phyloP scores from a whole-genome alignment of 2,329 filamentous ascomycete species.

The Fusarium acutatum region DNA sequence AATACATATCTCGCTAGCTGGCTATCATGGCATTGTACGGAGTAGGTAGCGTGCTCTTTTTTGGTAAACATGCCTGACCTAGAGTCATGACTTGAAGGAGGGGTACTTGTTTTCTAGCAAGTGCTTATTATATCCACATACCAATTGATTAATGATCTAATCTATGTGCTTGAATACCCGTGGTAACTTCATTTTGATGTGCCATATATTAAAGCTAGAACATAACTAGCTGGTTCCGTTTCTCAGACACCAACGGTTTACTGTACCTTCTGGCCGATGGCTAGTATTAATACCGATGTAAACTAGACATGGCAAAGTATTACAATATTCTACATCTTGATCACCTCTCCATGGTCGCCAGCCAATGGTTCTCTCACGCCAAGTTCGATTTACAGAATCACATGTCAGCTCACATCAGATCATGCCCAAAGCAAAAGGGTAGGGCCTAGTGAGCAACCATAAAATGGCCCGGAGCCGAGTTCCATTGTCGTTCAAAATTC shows the following conservation, averaged over 20 bases:
- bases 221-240: background rate
- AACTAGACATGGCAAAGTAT: background rate
- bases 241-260: background rate
- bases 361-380: background rate
- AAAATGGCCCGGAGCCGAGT: constrained; percentile 12
- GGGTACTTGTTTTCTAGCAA: background rate
- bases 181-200: background rate
- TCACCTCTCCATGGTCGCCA: background rate
- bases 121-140: constrained; percentile 6
- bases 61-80: background rate
- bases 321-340: background rate
- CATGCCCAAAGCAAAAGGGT: background rate
- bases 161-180: background rate
- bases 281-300: background rate
- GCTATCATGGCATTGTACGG: constrained; percentile 30
- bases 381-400: background rate
- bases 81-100: background rate
- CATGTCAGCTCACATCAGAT: constrained; percentile 1
- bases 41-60: constrained; percentile 24
- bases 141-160: background rate
- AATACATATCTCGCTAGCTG: constrained; percentile 16
- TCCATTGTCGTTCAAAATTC: constrained; percentile 26
- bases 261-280: background rate
- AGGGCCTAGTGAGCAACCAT: constrained; percentile 15
- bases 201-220: too few relatives aligned